Percentiles rank a stretch among this genome's conserved stretches.
Conservation (phyloP, 371 early-diverging fungal genomes). For the Mucor saturninus region DNA sequence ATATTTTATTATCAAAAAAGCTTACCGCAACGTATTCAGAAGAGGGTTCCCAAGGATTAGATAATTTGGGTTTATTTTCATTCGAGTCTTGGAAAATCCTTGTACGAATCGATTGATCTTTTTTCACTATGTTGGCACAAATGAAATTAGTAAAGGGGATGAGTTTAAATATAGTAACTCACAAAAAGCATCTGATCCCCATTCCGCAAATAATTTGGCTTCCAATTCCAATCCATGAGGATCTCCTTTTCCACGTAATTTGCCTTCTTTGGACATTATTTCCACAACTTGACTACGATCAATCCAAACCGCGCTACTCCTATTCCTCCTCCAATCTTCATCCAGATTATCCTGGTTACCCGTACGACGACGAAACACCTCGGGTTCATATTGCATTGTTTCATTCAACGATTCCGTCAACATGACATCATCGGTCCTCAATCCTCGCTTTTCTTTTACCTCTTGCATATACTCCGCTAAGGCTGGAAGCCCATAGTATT, state of each 20-base stretch:
- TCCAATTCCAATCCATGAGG: constrained; percentile 49
- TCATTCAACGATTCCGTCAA: constrained; percentile 9
- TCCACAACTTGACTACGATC: constrained; percentile 38
- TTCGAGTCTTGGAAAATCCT: constrained; percentile 6
- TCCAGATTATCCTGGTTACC: too few species aligned
- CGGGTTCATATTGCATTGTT: neutral
- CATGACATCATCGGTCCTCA: neutral
- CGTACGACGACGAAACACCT: neutral
- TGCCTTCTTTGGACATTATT: constrained; percentile 28
- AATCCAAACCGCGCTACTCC: constrained; percentile 11
- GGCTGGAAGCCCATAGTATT: constrained; percentile 34
- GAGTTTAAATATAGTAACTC: constrained; percentile 12
- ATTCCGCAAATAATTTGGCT: constrained; percentile 50
- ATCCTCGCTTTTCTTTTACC: constrained; percentile 1
- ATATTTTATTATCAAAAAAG: neutral
- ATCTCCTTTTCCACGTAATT: constrained; percentile 39
- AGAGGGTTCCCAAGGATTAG: constrained; percentile 28
- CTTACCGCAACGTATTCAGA: neutral
- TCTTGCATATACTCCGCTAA: constrained; percentile 24
- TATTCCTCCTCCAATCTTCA: too few species aligned
- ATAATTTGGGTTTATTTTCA: constrained; percentile 18
- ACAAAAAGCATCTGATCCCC: constrained; percentile 44
- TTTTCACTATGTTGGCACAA: constrained; percentile 8
- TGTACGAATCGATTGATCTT: constrained; percentile 12
- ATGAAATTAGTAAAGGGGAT: neutral